These are phyloP conservation scores for Rhizopus delemar DNA, from an alignment of 371 early-diverging fungal species.

Conservation along the genomic window DNA sequence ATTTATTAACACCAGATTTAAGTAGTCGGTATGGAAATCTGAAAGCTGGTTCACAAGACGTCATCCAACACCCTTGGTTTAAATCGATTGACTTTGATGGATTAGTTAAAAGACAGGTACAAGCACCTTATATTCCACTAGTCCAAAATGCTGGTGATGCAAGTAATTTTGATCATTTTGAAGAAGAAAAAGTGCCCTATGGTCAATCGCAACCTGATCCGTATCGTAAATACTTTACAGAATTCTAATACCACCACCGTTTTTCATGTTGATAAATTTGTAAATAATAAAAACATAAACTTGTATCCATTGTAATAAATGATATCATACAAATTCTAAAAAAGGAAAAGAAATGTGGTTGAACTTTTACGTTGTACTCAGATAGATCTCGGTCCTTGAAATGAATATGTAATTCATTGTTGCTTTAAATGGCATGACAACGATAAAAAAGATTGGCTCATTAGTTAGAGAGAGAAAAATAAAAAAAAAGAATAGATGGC, in stretches of 20 bases:
- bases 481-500: neutral
- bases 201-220: conserved; percentile 37
- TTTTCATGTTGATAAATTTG: neutral
- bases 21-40: conserved; percentile 89
- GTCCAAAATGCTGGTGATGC: conserved; percentile 82
- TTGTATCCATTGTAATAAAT: too few relatives aligned
- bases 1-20: conserved; percentile 82
- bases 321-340: too few relatives aligned
- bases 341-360: neutral
- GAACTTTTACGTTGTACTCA: neutral
- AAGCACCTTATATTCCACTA: conserved; percentile 87
- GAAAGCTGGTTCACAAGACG: conserved; percentile 79
- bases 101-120: conserved; percentile 67
- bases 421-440: conserved; percentile 3
- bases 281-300: neutral
- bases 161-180: conserved; percentile 90
- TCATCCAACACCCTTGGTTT: conserved; percentile 94
- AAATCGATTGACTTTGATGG: conserved; percentile 87
- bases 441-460: neutral
- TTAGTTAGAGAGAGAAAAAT: neutral
- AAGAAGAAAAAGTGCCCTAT: conserved; percentile 67
- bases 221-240: conserved; percentile 31
- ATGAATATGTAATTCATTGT: neutral
- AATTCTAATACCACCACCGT: conserved; percentile 11
- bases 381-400: neutral